These are phyloP conservation scores for Nidularia pulvinata DNA, from an alignment of 768 basidiomycete genomes.

Conservation along the genomic window DNA sequence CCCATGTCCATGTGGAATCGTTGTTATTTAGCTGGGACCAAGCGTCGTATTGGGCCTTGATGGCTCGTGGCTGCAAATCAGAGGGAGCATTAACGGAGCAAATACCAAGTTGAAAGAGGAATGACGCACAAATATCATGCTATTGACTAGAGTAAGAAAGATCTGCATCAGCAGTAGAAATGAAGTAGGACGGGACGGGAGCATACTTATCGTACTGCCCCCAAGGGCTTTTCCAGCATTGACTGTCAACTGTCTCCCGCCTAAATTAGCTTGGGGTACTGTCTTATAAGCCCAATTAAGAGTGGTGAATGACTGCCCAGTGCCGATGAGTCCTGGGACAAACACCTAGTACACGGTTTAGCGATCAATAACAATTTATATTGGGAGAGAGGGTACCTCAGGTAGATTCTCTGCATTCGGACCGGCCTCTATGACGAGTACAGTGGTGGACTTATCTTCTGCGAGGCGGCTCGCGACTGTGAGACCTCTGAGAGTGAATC, in stretches of 20 bases:
- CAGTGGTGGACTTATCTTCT: conserved; percentile 22
- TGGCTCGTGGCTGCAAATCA: conserved; percentile 21
- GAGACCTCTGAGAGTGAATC: conserved; percentile 18
- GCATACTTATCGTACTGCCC: conserved; percentile 47
- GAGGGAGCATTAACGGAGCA: too few species aligned
- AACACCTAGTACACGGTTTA: conserved; percentile 15
- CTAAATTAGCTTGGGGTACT: conserved; percentile 37
- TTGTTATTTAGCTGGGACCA: conserved; percentile 26
- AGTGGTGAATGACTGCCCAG: conserved; percentile 25
- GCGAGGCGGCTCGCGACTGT: conserved; percentile 31
- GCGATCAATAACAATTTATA: not conserved
- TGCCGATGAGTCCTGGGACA: conserved; percentile 25
- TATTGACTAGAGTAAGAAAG: conserved; percentile 35
- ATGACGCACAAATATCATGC: conserved; percentile 27
- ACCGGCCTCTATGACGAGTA: conserved; percentile 37
- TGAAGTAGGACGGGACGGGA: not conserved
- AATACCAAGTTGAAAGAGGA: not conserved
- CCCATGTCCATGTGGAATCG: conserved; percentile 33
- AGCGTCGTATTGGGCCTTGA: conserved; percentile 27
- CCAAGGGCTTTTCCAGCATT: conserved; percentile 51
- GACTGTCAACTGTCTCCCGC: conserved; percentile 30
- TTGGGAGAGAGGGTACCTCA: conserved; percentile 21
- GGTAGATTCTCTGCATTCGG: conserved; percentile 26
- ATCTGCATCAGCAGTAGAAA: not conserved
- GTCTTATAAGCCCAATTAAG: conserved; percentile 53